phyloP scores from a whole-genome alignment of 225 moss, liverwort and hornwort genomes.

The Marchantia paleacea region DNA sequence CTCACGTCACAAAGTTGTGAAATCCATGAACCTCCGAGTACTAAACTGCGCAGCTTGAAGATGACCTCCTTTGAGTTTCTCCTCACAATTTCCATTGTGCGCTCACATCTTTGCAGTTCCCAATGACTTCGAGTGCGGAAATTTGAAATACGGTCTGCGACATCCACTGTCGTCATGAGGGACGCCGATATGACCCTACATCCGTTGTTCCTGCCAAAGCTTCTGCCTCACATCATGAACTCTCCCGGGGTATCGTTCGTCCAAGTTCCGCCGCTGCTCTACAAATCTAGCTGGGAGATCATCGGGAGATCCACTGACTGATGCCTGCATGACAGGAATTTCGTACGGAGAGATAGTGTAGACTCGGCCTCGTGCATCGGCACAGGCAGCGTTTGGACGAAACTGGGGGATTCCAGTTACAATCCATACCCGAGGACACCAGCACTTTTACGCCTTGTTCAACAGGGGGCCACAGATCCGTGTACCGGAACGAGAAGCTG shows the following conservation, averaged over 20 bases:
- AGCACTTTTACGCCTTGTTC: conserved; percentile 49
- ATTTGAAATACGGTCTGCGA: conserved; percentile 50
- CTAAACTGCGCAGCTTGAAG: neutral
- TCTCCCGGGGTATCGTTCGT: conserved; percentile 45
- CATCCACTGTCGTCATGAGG: conserved; percentile 57
- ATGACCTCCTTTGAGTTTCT: neutral
- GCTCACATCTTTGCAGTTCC: conserved; percentile 44
- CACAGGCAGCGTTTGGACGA: conserved; percentile 41
- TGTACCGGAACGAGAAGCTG: conserved; percentile 48
- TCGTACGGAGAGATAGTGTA: too few species aligned
- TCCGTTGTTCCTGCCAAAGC: conserved; percentile 32
- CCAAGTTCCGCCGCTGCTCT: conserved; percentile 51
- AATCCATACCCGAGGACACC: conserved; percentile 60
- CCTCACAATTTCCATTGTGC: neutral
- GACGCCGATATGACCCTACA: conserved; percentile 62
- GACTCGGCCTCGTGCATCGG: conserved; percentile 40
- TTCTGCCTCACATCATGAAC: conserved; percentile 54
- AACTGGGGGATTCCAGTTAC: conserved; percentile 56
- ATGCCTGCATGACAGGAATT: conserved; percentile 15
- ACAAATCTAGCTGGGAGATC: conserved; percentile 37
- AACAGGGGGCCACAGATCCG: conserved; percentile 48
- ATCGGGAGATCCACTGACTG: conserved; percentile 47
- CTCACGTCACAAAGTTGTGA: conserved; percentile 19
- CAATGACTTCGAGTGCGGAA: conserved; percentile 63
- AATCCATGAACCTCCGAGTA: neutral